Evolutionary conservation across 1,284 basidiomycete genomes (phyloP), one percentile per base, ranked within the genome.

Genomic region (Leccinum angustisporum): DNA sequence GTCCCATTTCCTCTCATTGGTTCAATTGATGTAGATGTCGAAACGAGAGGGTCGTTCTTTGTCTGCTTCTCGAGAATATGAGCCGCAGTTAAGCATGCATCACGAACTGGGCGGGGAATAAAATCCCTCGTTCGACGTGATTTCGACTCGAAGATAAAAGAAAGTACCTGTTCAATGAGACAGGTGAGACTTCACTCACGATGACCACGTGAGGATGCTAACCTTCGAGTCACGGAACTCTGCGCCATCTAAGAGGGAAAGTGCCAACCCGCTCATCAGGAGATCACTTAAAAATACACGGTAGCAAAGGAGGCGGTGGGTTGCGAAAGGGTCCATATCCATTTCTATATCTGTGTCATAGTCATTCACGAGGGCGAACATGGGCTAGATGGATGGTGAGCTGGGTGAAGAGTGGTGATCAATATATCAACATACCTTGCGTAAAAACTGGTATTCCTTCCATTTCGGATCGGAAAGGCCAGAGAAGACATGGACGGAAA

Each of bases 151-250:
- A 77, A 79, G 4, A 83, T 75, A 61, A 84, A 81, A 1, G 80
- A 73, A 46, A 80, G 68, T 4, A 84, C 77, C 84, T 85, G 40
- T 52, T 25, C 13, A 14, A 14, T n/a, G 9, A 57, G 33, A 34
- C 30, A 31, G 14, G 25, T 53, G 18, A 46, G 33, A 8, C 1
- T 40, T 25, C 3, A 3, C 14, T 51, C 21, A 9, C 31, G 9
- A 56, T 27, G 5, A 18, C 6, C 25, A 40, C 13, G 30, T 58
- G 36, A 62, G 14, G 30, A 36, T 51, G 36, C 56, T n/a, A 46
- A 85, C 88, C 78, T 88, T 89, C 0, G 83, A 83, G 64, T 89
- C 85, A 30, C 80, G 78, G 65, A 85, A 88, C 65, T 85, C 82
- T 2, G 80, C 75, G 0, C 82, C 82, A 40, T 78, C 76, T 10